Percentiles rank a stretch among this genome's conserved stretches.
Conservation (phyloP, 306 rosid genomes). For the Corylus avellana region DNA sequence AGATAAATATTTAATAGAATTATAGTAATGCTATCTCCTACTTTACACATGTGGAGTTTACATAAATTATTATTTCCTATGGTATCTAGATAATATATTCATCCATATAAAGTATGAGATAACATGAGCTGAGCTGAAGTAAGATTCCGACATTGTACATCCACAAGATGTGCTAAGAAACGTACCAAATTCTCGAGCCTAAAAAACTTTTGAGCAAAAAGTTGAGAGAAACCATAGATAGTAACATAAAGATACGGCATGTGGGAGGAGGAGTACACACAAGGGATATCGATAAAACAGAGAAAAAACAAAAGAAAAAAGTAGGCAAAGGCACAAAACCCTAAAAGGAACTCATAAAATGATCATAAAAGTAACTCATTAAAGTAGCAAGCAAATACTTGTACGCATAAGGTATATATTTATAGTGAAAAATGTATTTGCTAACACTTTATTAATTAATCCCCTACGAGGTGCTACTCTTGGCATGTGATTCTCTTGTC, state of each 20-base stretch:
- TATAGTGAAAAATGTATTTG: too few relatives aligned
- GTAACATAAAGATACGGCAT: too few relatives aligned
- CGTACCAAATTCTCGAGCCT: background rate
- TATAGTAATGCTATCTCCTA: too few relatives aligned
- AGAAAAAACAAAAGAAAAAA: background rate
- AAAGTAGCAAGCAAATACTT: slow-evolving; percentile 16
- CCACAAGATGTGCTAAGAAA: background rate
- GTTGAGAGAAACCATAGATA: background rate
- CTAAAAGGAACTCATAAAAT: slow-evolving; percentile 15
- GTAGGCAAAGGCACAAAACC: slow-evolving; percentile 16
- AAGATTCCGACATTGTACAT: background rate
- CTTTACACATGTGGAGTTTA: too few relatives aligned
- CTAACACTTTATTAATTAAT: too few relatives aligned
- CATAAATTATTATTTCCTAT: too few relatives aligned
- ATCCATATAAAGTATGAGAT: background rate
- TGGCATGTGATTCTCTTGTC: background rate
- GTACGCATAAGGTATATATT: slow-evolving; percentile 3
- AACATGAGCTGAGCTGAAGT: background rate
- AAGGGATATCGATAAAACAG: background rate
- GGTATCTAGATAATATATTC: too few relatives aligned
- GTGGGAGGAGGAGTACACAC: too few relatives aligned
- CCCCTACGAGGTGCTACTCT: background rate
- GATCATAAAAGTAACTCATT: slow-evolving; percentile 12
- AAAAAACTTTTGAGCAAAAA: background rate
- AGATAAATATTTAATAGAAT: too few relatives aligned